Percentiles rank a stretch among this genome's conserved stretches.
Conservation (phyloP, 1,284 basidiomycete species). For the Pulveroboletus sp. region DNA sequence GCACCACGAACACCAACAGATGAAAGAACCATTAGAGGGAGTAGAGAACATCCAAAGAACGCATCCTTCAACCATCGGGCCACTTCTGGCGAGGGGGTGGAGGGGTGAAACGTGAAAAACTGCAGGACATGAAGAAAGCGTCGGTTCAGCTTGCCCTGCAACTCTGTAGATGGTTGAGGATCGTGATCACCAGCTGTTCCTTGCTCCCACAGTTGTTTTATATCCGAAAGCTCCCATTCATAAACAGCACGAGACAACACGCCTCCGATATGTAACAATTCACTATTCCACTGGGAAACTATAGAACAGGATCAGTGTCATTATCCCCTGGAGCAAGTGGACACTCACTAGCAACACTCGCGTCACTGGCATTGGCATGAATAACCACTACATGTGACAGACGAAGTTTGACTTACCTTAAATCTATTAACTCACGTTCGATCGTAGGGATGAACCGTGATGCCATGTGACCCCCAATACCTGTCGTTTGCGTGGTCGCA, state of each 20-base stretch:
- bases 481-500: slow-evolving; percentile 5
- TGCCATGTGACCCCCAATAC: slow-evolving; percentile 6
- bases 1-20: neutral
- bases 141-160: neutral
- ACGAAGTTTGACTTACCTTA: neutral
- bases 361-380: neutral
- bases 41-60: slow-evolving; percentile 3
- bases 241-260: slow-evolving; percentile 1
- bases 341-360: neutral
- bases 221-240: neutral
- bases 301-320: neutral
- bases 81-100: neutral
- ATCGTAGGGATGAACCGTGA: slow-evolving; percentile 7
- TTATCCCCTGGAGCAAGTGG: too few species aligned
- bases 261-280: slow-evolving; percentile 4
- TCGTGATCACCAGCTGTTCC: neutral
- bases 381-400: neutral
- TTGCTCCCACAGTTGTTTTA: neutral
- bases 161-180: neutral
- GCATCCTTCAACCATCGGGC: neutral
- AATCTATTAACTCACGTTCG: slow-evolving; percentile 5
- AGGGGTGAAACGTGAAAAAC: slow-evolving; percentile 3
- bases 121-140: neutral
- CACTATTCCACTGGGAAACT: slow-evolving; percentile 9
- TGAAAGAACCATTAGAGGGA: neutral